phyloP scores from a whole-genome alignment of 1,284 basidiomycete genomes.

The Cryptococcus jaspeensis region DNA sequence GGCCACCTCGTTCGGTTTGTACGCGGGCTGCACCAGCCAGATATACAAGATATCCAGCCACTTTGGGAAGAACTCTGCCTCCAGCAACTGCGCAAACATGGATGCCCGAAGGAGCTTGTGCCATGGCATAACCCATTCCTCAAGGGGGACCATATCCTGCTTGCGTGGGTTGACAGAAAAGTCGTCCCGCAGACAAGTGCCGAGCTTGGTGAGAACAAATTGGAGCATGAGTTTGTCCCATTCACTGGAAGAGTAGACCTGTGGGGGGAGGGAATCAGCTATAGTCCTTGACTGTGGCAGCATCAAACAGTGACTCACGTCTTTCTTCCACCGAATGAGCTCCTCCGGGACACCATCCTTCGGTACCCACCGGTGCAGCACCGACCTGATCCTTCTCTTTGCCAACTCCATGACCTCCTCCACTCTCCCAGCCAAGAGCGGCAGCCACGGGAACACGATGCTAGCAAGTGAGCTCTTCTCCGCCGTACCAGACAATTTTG shows the following conservation, averaged over 20 bases:
- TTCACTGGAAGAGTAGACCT: slow-evolving; percentile 73
- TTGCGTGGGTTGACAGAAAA: slow-evolving; percentile 84
- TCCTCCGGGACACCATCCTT: slow-evolving; percentile 72
- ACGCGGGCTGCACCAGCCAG: slow-evolving; percentile 82
- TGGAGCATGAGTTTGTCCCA: slow-evolving; percentile 92
- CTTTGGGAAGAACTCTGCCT: slow-evolving; percentile 91
- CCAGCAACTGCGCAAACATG: slow-evolving; percentile 75
- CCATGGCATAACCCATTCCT: slow-evolving; percentile 75
- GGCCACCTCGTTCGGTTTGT: slow-evolving; percentile 84
- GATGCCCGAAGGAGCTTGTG: slow-evolving; percentile 66
- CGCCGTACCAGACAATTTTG: slow-evolving; percentile 5
- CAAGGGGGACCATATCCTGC: slow-evolving; percentile 79
- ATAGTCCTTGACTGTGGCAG: too few species aligned
- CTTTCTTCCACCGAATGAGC: slow-evolving; percentile 69
- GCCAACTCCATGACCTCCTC: slow-evolving; percentile 81
- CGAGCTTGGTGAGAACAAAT: slow-evolving; percentile 85
- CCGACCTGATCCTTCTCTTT: slow-evolving; percentile 74
- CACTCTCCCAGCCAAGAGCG: slow-evolving; percentile 73
- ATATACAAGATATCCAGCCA: slow-evolving; percentile 89
- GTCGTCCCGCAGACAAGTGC: slow-evolving; percentile 71
- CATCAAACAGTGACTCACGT: slow-evolving; percentile 59
- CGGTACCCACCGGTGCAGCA: slow-evolving; percentile 75
- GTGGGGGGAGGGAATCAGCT: too few species aligned
- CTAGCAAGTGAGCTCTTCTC: slow-evolving; percentile 61
- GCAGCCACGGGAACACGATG: slow-evolving; percentile 94